These are phyloP conservation scores for Dacryopinax primogenitus DNA, from an alignment of 768 basidiomycete genomes.

Conservation along the genomic window DNA sequence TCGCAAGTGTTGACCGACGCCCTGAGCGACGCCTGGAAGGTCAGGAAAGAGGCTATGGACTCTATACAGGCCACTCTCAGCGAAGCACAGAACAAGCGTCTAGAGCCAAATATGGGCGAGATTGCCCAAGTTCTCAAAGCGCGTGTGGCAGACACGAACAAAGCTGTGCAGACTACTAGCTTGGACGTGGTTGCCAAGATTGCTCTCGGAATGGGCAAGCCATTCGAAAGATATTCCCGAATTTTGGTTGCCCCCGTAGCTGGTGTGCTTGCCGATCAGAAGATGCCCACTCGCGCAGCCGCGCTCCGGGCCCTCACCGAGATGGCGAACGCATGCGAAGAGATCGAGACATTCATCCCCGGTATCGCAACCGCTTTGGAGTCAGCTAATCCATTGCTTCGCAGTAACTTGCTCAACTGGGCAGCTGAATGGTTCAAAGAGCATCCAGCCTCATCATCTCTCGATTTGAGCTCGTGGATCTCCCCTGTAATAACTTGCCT, in stretches of 20 bases:
- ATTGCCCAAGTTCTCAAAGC: slow-evolving; percentile 80
- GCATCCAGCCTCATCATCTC: slow-evolving; percentile 37
- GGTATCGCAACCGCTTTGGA: slow-evolving; percentile 74
- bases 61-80: slow-evolving; percentile 69
- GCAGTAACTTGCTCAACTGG: slow-evolving; percentile 68
- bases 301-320: slow-evolving; percentile 67
- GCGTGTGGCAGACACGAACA: slow-evolving; percentile 83
- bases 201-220: slow-evolving; percentile 86
- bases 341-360: slow-evolving; percentile 73
- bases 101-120: slow-evolving; percentile 87
- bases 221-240: slow-evolving; percentile 80
- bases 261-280: slow-evolving; percentile 83
- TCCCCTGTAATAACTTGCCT: slow-evolving; percentile 58
- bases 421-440: slow-evolving; percentile 65
- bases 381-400: slow-evolving; percentile 73
- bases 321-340: slow-evolving; percentile 73
- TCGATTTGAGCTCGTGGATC: slow-evolving; percentile 65
- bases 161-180: slow-evolving; percentile 79
- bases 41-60: slow-evolving; percentile 89
- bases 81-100: slow-evolving; percentile 78
- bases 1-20: slow-evolving; percentile 43
- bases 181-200: slow-evolving; percentile 82
- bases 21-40: slow-evolving; percentile 93
- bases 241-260: slow-evolving; percentile 65
- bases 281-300: slow-evolving; percentile 67